phyloP scores from a whole-genome alignment of 1,284 basidiomycete species.

The Rhodotorula sp. region DNA sequence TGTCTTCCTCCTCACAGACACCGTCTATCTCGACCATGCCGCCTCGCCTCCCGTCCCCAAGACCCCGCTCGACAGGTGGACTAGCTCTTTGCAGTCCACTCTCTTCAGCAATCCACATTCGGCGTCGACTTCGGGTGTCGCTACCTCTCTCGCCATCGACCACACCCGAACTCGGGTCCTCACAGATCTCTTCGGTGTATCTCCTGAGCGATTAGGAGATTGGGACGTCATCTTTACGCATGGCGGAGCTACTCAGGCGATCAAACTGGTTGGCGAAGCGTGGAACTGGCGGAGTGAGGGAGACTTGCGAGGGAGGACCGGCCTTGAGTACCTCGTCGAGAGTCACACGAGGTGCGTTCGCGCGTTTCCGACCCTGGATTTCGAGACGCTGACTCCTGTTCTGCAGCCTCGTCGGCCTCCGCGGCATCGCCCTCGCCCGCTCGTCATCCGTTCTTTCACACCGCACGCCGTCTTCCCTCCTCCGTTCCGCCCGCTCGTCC shows the following conservation, averaged over 20 bases:
- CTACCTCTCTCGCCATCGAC: constrained; percentile 42
- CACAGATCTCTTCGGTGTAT: constrained; percentile 49
- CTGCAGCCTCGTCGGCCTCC: constrained; percentile 70
- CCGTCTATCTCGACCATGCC: constrained; percentile 46
- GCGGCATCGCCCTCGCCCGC: constrained; percentile 61
- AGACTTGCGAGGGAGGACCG: constrained; percentile 41
- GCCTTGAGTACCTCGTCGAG: constrained; percentile 65
- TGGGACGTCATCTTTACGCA: constrained; percentile 78
- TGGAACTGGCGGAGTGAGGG: constrained; percentile 57
- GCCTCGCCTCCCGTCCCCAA: constrained; percentile 46
- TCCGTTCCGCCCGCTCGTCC: constrained; percentile 13
- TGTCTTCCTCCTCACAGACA: constrained; percentile 14
- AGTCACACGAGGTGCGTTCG: constrained; percentile 61
- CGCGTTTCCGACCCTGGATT: too few relatives aligned
- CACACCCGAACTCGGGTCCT: constrained; percentile 41
- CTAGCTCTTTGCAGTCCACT: constrained; percentile 32
- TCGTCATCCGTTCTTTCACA: constrained; percentile 64
- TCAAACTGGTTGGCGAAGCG: constrained; percentile 75
- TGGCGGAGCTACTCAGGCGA: constrained; percentile 66
- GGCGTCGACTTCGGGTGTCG: constrained; percentile 41
- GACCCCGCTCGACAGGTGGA: constrained; percentile 36
- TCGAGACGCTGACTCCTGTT: neutral
- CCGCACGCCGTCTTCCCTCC: constrained; percentile 41
- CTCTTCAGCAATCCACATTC: constrained; percentile 48
- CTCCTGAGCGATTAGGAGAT: constrained; percentile 62